Conservation (phyloP, 2,329 filamentous ascomycete genomes). For the Aspergillus sp. region DNA sequence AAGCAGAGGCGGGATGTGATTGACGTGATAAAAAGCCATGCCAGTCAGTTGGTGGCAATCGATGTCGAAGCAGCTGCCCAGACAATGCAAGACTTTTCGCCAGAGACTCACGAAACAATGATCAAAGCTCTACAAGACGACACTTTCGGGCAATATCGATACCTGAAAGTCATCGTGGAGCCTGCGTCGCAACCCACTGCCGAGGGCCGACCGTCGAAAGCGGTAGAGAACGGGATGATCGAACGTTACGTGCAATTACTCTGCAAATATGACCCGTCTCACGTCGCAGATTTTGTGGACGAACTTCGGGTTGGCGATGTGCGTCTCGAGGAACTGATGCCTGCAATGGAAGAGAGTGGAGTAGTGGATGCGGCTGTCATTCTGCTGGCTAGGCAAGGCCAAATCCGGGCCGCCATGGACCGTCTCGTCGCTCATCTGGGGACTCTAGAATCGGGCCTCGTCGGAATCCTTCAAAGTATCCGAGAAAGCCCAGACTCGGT, state of each 20-base stretch:
- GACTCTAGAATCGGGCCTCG: constrained; percentile 75
- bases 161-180: constrained; percentile 75
- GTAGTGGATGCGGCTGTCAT: constrained; percentile 92
- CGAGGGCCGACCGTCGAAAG: constrained; percentile 30
- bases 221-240: constrained; percentile 60
- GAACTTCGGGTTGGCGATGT: constrained; percentile 74
- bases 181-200: constrained; percentile 45
- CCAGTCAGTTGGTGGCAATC: constrained; percentile 65
- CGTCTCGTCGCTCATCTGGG: constrained; percentile 78
- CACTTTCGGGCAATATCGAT: constrained; percentile 69
- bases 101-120: constrained; percentile 66
- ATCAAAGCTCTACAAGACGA: constrained; percentile 62
- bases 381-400: constrained; percentile 83
- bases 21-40: constrained; percentile 63
- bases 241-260: constrained; percentile 89
- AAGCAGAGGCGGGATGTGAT: constrained; percentile 74
- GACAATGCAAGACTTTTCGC: constrained; percentile 61
- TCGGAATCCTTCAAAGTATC: constrained; percentile 67
- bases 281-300: constrained; percentile 83
- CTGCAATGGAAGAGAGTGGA: constrained; percentile 83
- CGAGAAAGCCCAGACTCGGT: constrained; percentile 56
- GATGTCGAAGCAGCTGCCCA: constrained; percentile 65
- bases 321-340: constrained; percentile 74
- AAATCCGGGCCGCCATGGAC: constrained; percentile 78
- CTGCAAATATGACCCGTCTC: constrained; percentile 78